phyloP scores from a whole-genome alignment of 192 early-diverging fungal genomes.

The Podila clonocystis region DNA sequence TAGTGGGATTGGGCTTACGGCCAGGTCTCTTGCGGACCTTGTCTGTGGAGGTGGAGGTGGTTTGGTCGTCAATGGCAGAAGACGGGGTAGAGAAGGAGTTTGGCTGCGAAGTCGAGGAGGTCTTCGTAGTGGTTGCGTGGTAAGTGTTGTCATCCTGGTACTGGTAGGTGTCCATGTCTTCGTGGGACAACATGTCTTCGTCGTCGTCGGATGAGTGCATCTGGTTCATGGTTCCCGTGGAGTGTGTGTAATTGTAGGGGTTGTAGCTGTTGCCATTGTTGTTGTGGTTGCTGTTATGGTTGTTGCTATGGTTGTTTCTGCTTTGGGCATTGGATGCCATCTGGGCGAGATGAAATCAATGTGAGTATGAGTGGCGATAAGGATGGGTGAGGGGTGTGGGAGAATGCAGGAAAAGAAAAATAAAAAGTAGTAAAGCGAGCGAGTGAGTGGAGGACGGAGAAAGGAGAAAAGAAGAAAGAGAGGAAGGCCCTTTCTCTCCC shows the following conservation, averaged over 20 bases:
- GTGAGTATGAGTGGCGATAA: neutral
- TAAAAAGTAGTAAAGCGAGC: too few species aligned
- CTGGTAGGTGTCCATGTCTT: constrained; percentile 3
- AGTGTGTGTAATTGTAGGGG: neutral
- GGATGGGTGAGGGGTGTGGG: neutral
- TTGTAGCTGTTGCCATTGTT: neutral
- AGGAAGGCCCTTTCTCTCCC: too few species aligned
- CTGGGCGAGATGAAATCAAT: neutral
- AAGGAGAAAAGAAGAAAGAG: too few species aligned
- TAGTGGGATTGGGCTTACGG: constrained; percentile 61
- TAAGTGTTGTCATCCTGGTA: neutral
- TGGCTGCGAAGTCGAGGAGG: neutral
- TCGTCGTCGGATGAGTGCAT: neutral
- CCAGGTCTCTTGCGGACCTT: constrained; percentile 54
- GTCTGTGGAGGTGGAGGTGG: neutral
- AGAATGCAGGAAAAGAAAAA: too few species aligned
- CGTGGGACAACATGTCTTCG: neutral
- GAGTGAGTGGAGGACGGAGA: too few species aligned
- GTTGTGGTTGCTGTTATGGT: neutral
- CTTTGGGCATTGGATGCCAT: constrained; percentile 5
- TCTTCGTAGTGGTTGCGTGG: neutral
- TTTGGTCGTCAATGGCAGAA: neutral
- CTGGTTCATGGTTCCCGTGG: neutral
- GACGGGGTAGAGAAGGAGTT: neutral
- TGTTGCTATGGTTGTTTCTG: constrained; percentile 4